A percentile compares a stretch with the other conserved stretches of the same genome.
Conservation (phyloP, 2,329 filamentous ascomycete species). For the Celoporthe dispersa region DNA sequence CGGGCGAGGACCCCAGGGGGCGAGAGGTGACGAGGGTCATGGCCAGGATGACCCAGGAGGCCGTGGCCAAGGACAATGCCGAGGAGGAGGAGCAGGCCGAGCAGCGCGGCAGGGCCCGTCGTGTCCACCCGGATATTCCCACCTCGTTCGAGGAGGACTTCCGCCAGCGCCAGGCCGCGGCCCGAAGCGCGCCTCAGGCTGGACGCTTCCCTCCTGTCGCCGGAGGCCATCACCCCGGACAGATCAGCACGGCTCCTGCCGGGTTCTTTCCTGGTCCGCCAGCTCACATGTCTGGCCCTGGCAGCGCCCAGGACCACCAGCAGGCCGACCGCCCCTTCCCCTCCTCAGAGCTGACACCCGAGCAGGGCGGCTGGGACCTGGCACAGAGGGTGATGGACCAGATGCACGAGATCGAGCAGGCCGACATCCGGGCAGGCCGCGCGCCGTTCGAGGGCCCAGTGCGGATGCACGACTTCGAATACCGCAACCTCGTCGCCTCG, state of each 20-base stretch:
- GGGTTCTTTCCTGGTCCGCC: not conserved
- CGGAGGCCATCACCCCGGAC: not conserved
- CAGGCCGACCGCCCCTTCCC: not conserved
- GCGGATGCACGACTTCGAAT: slow-evolving; percentile 10
- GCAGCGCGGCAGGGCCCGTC: not conserved
- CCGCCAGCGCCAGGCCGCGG: not conserved
- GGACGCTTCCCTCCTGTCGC: not conserved
- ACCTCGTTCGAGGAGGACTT: not conserved
- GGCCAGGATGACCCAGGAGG: not conserved
- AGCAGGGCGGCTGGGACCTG: not conserved
- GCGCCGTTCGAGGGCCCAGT: not conserved
- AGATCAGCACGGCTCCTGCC: not conserved
- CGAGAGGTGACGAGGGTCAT: not conserved
- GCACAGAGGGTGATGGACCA: not conserved
- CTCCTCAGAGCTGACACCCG: not conserved
- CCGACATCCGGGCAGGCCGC: not conserved
- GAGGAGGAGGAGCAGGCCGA: slow-evolving; percentile 5
- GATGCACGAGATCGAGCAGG: not conserved
- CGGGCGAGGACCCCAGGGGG: not conserved
- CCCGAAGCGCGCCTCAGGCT: not conserved
- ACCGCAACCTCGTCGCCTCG: slow-evolving; percentile 1
- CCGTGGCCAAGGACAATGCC: not conserved
- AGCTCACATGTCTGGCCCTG: not conserved
- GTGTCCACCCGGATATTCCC: not conserved
- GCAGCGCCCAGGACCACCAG: not conserved